Evolutionary conservation across 805 yeast genomes (phyloP).

Genomic region (Yarrowia sp.): DNA sequence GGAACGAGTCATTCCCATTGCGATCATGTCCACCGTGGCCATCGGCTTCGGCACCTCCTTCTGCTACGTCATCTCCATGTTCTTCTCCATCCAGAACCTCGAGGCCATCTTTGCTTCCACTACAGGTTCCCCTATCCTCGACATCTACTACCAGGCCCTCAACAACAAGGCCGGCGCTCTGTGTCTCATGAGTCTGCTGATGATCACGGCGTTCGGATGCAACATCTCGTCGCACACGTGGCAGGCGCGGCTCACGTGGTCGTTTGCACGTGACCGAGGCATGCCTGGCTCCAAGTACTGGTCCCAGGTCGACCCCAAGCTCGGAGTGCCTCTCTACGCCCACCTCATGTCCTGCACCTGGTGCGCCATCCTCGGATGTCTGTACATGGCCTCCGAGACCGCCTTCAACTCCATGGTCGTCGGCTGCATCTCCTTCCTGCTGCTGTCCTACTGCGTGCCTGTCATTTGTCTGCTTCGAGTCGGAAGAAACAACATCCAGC

Average conservation of each 20-base stretch:
- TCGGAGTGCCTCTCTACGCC: constrained; percentile 66
- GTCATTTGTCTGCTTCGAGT: constrained; percentile 55
- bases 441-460: constrained; percentile 66
- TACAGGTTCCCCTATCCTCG: constrained; percentile 67
- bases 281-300: constrained; percentile 62
- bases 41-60: constrained; percentile 67
- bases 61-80: constrained; percentile 50
- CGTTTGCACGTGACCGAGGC: constrained; percentile 71
- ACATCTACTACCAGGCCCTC: constrained; percentile 66
- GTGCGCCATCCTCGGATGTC: constrained; percentile 64
- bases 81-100: constrained; percentile 63
- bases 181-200: constrained; percentile 56
- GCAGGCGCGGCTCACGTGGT: constrained; percentile 73
- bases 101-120: constrained; percentile 57
- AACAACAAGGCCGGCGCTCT: constrained; percentile 60
- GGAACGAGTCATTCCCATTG: constrained; percentile 64
- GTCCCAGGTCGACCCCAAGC: constrained; percentile 56
- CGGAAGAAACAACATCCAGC: constrained; percentile 58
- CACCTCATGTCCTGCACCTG: constrained; percentile 61
- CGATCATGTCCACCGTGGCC: constrained; percentile 67
- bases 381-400: constrained; percentile 69
- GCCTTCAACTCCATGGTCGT: constrained; percentile 71
- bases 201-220: constrained; percentile 64
- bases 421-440: constrained; percentile 65
- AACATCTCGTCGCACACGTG: constrained; percentile 69